phyloP scores from a whole-genome alignment of 148 eudicot genomes.

The Vaccinium darrowii region DNA sequence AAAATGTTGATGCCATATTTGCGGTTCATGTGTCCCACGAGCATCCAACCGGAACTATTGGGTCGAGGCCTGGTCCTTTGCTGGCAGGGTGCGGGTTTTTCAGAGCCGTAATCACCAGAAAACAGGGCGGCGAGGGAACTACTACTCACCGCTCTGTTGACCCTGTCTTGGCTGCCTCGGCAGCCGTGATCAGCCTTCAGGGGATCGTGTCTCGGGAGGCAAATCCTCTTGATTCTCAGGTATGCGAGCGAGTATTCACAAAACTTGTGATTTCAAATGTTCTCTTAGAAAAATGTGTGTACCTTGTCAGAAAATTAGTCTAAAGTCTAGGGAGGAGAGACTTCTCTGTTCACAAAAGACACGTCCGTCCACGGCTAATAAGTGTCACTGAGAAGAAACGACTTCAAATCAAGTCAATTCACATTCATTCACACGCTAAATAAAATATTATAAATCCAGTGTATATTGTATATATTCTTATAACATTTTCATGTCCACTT shows the following conservation, averaged over 20 bases:
- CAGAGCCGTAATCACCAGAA: slow-evolving; percentile 47
- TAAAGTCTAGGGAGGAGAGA: too few relatives aligned
- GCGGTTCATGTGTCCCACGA: slow-evolving; percentile 59
- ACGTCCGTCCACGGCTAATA: too few relatives aligned
- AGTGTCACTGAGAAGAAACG: too few relatives aligned
- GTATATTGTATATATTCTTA: too few relatives aligned
- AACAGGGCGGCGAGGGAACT: slow-evolving; percentile 22
- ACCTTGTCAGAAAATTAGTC: too few relatives aligned
- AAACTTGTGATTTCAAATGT: too few relatives aligned
- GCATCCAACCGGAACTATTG: slow-evolving; percentile 45
- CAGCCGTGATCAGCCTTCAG: slow-evolving; percentile 72
- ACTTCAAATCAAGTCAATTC: too few relatives aligned
- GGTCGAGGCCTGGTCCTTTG: slow-evolving; percentile 71
- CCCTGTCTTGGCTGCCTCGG: slow-evolving; percentile 67
- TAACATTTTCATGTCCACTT: too few relatives aligned
- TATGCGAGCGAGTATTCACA: slow-evolving; percentile 8
- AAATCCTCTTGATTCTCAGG: slow-evolving; percentile 78
- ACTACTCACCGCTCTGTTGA: slow-evolving; percentile 31
- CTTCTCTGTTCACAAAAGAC: too few relatives aligned
- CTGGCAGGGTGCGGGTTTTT: slow-evolving; percentile 82
- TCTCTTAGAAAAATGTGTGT: too few relatives aligned
- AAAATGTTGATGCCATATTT: slow-evolving; percentile 74
- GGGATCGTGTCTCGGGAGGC: slow-evolving; percentile 82
- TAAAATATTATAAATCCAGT: too few relatives aligned
- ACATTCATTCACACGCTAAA: too few relatives aligned